Evolutionary conservation across 2,329 filamentous ascomycete genomes (phyloP), one percentile per base, ranked within the genome.

Genomic region (Penicillium sp.): DNA sequence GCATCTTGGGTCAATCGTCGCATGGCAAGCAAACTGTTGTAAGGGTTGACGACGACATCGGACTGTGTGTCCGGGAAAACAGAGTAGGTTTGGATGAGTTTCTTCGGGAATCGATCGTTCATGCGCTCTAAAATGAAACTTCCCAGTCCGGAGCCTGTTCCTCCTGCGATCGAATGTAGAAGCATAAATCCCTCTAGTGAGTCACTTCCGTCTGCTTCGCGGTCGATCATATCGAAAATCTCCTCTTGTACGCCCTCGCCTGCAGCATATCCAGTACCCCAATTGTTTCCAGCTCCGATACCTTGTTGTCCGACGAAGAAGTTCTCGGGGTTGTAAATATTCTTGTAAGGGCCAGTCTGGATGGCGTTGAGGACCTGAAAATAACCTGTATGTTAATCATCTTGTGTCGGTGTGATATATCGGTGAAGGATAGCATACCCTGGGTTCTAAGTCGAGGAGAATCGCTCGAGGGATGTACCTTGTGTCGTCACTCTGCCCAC

Each of bases 271-370:
- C 94, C 94, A 70, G 94, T 90, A 60, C 93, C 94, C 94, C 94
- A 99, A 76, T 97, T 99, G 77, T 99, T 99, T 45, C 92, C 94
- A 7, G 94, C 94, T 45, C 94, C 94, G 55, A 91, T 87, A 57
- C 94, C 94, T 78, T 93, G 89, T 75, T 96, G 96, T 68, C 93
- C 91, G 53, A 97, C 86, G 74, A 96, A 99, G 79, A 97, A 97
- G 81, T 99, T 99, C 77, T 99, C 94, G 0, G 94, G 94, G 74
- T 99, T 99, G 84, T 99, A 99, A 59, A 99, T 99, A 75, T 99
- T 97, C 76, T 89, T 91, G 81, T 99, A 99, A 0, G 93, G 88
- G 1, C 94, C 92, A 10, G 88, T 89, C 78, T 97, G 93, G 67
- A 99, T 99, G 61, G 87, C 82, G 73, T 97, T 90, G 71, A 99